Conservation (phyloP, 805 yeast genomes). For the Jamesozyma piceae region DNA sequence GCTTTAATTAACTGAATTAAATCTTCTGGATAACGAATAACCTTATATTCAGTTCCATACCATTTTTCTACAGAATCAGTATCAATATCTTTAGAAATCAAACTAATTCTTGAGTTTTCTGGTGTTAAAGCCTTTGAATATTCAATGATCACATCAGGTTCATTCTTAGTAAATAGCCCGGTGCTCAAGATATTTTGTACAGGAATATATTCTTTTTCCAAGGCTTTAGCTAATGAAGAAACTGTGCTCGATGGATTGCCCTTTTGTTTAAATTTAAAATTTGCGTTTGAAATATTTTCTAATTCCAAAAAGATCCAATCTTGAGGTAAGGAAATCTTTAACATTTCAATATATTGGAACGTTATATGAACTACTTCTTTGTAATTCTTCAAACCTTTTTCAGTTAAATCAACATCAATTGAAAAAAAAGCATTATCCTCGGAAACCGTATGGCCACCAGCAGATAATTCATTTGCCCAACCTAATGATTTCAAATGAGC, state of each 20-base stretch:
- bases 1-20: slow-evolving; percentile 30
- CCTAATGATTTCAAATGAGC: slow-evolving; percentile 59
- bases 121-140: slow-evolving; percentile 44
- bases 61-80: slow-evolving; percentile 58
- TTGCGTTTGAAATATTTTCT: slow-evolving; percentile 53
- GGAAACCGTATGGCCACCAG: slow-evolving; percentile 61
- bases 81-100: slow-evolving; percentile 45
- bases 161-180: slow-evolving; percentile 48
- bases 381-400: slow-evolving; percentile 57
- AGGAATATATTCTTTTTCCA: slow-evolving; percentile 57
- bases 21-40: slow-evolving; percentile 35
- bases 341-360: slow-evolving; percentile 67
- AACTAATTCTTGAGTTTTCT: slow-evolving; percentile 49
- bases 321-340: slow-evolving; percentile 51
- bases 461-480: slow-evolving; percentile 72
- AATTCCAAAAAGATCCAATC: slow-evolving; percentile 77
- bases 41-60: slow-evolving; percentile 80
- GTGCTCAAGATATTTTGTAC: slow-evolving; percentile 52
- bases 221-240: slow-evolving; percentile 49
- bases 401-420: slow-evolving; percentile 69
- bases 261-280: slow-evolving; percentile 77
- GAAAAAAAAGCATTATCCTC: slow-evolving; percentile 58
- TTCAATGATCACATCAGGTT: slow-evolving; percentile 42
- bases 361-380: slow-evolving; percentile 46
- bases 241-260: slow-evolving; percentile 62